Evolutionary conservation across 2,329 filamentous ascomycete species (phyloP).

Genomic region (Penicillium sclerotiorum): DNA sequence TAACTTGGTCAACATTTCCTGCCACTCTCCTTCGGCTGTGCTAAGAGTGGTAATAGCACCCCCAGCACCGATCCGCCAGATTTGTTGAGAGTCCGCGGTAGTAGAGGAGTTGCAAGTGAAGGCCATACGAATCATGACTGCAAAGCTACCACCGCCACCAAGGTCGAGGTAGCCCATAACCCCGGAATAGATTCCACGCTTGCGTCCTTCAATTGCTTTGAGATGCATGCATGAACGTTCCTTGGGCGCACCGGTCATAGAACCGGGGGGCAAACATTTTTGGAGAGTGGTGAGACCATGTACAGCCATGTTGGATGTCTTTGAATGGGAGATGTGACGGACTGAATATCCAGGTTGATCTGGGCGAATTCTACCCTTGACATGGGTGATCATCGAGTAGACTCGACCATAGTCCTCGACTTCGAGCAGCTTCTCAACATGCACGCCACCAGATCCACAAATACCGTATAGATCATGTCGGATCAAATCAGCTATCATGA

Average conservation of each 20-base stretch:
- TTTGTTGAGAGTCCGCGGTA: constrained; percentile 28
- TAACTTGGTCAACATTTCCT: constrained; percentile 85
- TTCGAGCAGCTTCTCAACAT: constrained; percentile 75
- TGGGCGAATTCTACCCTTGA: constrained; percentile 63
- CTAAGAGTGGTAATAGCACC: constrained; percentile 88
- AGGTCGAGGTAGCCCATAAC: constrained; percentile 89
- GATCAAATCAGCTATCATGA: constrained; percentile 98
- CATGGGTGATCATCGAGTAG: constrained; percentile 87
- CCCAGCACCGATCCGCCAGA: constrained; percentile 84
- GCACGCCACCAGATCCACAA: constrained; percentile 72
- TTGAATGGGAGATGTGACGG: constrained; percentile 32
- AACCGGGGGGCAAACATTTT: constrained; percentile 79
- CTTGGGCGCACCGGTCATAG: constrained; percentile 96
- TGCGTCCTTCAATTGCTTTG: constrained; percentile 64
- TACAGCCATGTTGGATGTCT: constrained; percentile 38
- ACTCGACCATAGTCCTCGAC: constrained; percentile 92
- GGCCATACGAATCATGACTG: constrained; percentile 83
- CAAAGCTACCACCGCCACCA: constrained; percentile 83
- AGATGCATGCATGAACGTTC: constrained; percentile 87
- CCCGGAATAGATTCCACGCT: constrained; percentile 79
- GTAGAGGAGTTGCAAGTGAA: constrained; percentile 52
- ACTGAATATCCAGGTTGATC: constrained; percentile 34
- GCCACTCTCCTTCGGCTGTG: constrained; percentile 76
- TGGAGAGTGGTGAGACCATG: constrained; percentile 74
- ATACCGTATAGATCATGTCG: constrained; percentile 89